Conservation (phyloP, 305 asterid genomes). For the Plantago coronopus region DNA sequence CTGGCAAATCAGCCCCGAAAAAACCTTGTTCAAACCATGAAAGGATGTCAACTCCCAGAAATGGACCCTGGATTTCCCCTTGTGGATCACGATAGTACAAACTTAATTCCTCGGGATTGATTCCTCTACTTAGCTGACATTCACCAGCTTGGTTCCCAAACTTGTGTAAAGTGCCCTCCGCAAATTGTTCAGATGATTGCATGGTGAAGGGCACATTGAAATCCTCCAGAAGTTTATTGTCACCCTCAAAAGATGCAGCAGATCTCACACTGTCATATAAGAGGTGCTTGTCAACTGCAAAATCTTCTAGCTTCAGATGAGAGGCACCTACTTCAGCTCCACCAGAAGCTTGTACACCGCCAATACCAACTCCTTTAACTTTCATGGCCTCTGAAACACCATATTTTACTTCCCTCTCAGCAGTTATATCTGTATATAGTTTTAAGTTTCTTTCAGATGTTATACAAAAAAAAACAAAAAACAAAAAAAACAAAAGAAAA, state of each 20-base stretch:
- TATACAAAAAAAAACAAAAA: too few relatives aligned
- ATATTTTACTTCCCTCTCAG: slow-evolving; percentile 30
- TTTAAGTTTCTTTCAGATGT: slow-evolving; percentile 16
- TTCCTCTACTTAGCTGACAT: slow-evolving; percentile 45
- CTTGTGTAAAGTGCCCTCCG: slow-evolving; percentile 46
- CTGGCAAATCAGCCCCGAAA: slow-evolving; percentile 89
- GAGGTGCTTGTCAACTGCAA: slow-evolving; percentile 32
- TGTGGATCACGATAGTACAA: slow-evolving; percentile 90
- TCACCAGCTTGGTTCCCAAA: slow-evolving; percentile 37
- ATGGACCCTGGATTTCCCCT: slow-evolving; percentile 96
- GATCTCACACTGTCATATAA: slow-evolving; percentile 33
- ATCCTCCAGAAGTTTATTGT: slow-evolving; percentile 41
- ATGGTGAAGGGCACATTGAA: slow-evolving; percentile 30
- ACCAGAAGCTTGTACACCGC: slow-evolving; percentile 27
- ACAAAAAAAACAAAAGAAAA: slow-evolving; percentile 15
- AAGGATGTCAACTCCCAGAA: slow-evolving; percentile 90
- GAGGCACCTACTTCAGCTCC: slow-evolving; percentile 43
- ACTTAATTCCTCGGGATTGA: slow-evolving; percentile 79
- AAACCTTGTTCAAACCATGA: slow-evolving; percentile 99
- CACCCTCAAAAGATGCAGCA: slow-evolving; percentile 34
- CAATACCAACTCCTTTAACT: slow-evolving; percentile 26
- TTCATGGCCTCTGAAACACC: slow-evolving; percentile 35
- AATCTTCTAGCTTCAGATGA: slow-evolving; percentile 30
- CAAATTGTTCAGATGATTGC: slow-evolving; percentile 45
- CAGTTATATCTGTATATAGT: slow-evolving; percentile 34